These are phyloP conservation scores for Leccinum griseonigrum DNA, from an alignment of 1,284 basidiomycete species.

Conservation along the genomic window DNA sequence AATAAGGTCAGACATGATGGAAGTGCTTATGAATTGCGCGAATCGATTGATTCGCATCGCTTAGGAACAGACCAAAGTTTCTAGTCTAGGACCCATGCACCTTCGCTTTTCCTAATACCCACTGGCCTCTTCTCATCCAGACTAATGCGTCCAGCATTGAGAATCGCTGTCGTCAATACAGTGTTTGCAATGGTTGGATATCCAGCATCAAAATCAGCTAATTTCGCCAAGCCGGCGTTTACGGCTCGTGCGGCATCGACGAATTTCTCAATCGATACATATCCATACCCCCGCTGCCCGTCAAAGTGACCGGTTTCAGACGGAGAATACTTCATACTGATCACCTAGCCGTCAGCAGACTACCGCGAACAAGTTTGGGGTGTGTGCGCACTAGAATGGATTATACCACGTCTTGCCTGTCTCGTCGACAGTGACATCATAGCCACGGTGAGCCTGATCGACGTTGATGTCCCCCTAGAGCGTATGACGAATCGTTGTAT, in stretches of 20 bases:
- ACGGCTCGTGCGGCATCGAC: slow-evolving; percentile 77
- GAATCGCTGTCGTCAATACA: slow-evolving; percentile 87
- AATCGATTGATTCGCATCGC: not conserved
- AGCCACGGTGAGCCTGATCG: slow-evolving; percentile 92
- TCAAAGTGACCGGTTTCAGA: slow-evolving; percentile 91
- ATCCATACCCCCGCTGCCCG: slow-evolving; percentile 88
- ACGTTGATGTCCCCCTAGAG: slow-evolving; percentile 82
- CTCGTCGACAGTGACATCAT: slow-evolving; percentile 84
- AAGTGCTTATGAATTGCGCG: not conserved
- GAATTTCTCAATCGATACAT: slow-evolving; percentile 92
- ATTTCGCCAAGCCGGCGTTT: slow-evolving; percentile 65
- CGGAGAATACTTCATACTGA: slow-evolving; percentile 90
- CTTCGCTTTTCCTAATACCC: slow-evolving; percentile 64
- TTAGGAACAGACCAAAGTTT: not conserved
- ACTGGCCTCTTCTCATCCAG: slow-evolving; percentile 86
- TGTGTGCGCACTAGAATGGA: slow-evolving; percentile 78
- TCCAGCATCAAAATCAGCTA: slow-evolving; percentile 76
- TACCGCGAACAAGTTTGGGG: not conserved
- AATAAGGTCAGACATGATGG: not conserved
- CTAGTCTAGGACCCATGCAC: slow-evolving; percentile 70
- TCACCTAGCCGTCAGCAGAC: slow-evolving; percentile 11
- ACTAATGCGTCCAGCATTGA: slow-evolving; percentile 86
- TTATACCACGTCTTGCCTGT: slow-evolving; percentile 82
- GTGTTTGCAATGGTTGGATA: slow-evolving; percentile 89
- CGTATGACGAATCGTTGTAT: slow-evolving; percentile 1